Percentiles rank a stretch among this genome's conserved stretches.
These are phyloP conservation scores for Scopulariopsis brevicaulis DNA, from an alignment of 2,329 filamentous ascomycete genomes.

Conservation along the genomic window DNA sequence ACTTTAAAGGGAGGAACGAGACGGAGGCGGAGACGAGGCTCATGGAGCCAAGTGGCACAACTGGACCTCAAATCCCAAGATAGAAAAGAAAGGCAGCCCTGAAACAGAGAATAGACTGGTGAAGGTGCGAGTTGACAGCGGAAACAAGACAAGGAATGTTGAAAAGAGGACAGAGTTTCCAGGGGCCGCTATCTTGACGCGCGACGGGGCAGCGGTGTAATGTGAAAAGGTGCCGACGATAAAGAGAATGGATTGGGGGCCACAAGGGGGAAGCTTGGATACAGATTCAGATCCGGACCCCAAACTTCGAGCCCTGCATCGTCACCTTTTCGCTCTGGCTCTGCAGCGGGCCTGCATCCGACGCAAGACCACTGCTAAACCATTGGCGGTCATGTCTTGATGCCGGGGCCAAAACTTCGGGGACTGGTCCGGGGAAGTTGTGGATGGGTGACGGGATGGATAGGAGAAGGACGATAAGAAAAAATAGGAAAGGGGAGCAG, in stretches of 20 bases:
- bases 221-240: neutral
- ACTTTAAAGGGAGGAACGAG: neutral
- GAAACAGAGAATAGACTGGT: neutral
- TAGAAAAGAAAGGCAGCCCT: neutral
- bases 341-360: neutral
- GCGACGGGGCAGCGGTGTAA: neutral
- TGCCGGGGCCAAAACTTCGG: neutral
- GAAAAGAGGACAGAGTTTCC: neutral
- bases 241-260: neutral
- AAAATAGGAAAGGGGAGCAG: neutral
- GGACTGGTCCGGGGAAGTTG: neutral
- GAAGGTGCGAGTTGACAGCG: neutral
- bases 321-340: neutral
- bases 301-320: neutral
- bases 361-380: neutral
- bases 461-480: neutral
- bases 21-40: neutral
- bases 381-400: neutral
- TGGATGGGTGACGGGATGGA: neutral
- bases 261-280: neutral
- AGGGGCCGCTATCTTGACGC: neutral
- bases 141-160: neutral
- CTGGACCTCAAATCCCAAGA: neutral
- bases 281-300: neutral
- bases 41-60: neutral